Evolutionary conservation across 2,329 filamentous ascomycete genomes (phyloP), one percentile per base, ranked within the genome.

Genomic region (Aureobasidium leucospermi): DNA sequence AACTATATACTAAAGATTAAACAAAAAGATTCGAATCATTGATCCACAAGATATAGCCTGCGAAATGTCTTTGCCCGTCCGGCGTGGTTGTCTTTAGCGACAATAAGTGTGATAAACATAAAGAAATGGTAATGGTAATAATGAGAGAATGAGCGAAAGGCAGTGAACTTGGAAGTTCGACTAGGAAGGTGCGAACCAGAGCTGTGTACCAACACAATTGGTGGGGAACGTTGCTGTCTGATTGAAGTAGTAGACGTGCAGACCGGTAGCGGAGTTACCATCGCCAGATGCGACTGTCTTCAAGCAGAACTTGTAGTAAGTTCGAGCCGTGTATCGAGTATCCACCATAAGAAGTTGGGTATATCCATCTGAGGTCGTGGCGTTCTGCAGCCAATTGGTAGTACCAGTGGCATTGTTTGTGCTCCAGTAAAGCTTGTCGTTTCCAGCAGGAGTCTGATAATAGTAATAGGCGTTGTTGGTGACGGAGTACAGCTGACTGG

Each of bases 401-500:
- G 34, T 57, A 3, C 51, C 52, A 3, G 31, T 42, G 6, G 59
- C 15, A 13, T 39, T 57, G 16, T 9, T 36, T 1, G 59, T 29
- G 6, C 28, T 47, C 59, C 59, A 60, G 36, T 42, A 41, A 2
- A 60, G 32, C 7, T 56, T 47, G 41, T 49, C 53, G 19, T n/a
- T 42, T 23, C 59, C 59, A 45, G 59, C 29, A 5, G 59, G 36
- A 8, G 45, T 43, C 19, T 38, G 39, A 38, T 52, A 61, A 29
- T 58, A 61, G 36, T 61, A 61, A 13, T 61, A 61, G 10, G 48
- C 52, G 13, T 61, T 45, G 29, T 57, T 49, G 31, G 52, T 61
- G 29, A 61, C 52, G 6, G 59, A 61, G 16, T 61, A 61, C 9
- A 61, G 45, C 39, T 58, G 59, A 11, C 46, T 55, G 45, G 16